phyloP scores from a whole-genome alignment of 495 filamentous ascomycete species.

The Venustampulla echinocandica region DNA sequence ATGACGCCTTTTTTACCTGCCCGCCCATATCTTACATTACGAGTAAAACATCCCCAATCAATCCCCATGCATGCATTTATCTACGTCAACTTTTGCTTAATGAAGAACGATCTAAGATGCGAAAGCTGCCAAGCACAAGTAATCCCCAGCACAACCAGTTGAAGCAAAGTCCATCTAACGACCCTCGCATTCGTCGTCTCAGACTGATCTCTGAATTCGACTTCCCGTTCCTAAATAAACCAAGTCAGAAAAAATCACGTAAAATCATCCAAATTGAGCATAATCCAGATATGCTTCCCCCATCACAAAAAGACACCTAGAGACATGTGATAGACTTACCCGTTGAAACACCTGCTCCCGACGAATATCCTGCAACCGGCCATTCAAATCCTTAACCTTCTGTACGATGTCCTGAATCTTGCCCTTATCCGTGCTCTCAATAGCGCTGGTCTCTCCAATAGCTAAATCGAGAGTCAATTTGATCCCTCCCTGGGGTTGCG shows the following conservation, averaged over 20 bases:
- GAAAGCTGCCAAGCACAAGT: conserved; percentile 98
- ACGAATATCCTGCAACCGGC: conserved; percentile 77
- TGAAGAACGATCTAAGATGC: conserved; percentile 93
- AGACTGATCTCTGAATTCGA: conserved; percentile 95
- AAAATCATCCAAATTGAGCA: neutral
- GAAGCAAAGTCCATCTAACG: conserved; percentile 87
- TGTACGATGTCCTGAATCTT: conserved; percentile 89
- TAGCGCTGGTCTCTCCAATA: conserved; percentile 90
- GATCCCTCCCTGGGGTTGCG: conserved; percentile 59
- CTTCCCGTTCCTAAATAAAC: conserved; percentile 79
- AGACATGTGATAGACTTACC: conserved; percentile 42
- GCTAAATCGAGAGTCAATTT: conserved; percentile 82
- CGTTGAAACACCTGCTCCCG: conserved; percentile 94
- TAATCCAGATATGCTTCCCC: too few species aligned
- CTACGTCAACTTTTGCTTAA: conserved; percentile 97
- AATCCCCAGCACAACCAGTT: conserved; percentile 69
- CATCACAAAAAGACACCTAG: neutral
- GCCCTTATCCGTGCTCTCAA: conserved; percentile 87
- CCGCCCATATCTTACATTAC: conserved; percentile 2
- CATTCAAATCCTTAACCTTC: conserved; percentile 84
- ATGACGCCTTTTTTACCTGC: neutral
- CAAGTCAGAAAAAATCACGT: neutral
- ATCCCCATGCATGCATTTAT: neutral
- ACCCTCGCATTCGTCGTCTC: conserved; percentile 89
- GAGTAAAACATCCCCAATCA: too few species aligned